Conservation (phyloP, 106 monocot species). For the Iris macrosiphon region DNA sequence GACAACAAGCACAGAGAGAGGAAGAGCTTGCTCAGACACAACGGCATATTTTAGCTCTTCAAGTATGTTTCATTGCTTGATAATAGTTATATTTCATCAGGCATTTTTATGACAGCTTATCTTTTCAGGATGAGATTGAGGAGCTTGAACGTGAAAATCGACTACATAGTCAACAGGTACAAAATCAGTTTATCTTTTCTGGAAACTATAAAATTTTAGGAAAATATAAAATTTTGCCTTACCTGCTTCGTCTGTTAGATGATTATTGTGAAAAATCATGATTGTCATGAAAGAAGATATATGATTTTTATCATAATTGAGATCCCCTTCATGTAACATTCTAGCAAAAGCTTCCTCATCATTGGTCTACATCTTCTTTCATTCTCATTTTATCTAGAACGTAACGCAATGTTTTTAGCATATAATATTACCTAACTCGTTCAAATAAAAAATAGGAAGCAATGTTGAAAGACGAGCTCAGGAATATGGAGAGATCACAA, state of each 20-base stretch:
- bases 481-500: constrained; percentile 88
- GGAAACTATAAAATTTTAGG: background rate
- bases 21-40: constrained; percentile 97
- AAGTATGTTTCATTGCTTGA: constrained; percentile 33
- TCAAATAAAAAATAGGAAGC: constrained; percentile 55
- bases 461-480: constrained; percentile 81
- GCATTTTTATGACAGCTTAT: background rate
- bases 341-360: too few relatives aligned
- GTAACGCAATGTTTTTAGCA: too few relatives aligned
- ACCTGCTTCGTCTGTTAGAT: too few relatives aligned
- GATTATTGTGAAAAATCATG: too few relatives aligned
- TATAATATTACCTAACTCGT: too few relatives aligned
- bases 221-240: too few relatives aligned
- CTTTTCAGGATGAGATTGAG: constrained; percentile 85
- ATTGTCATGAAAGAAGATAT: too few relatives aligned
- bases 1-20: constrained; percentile 98
- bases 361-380: too few relatives aligned
- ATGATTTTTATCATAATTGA: too few relatives aligned
- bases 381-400: too few relatives aligned
- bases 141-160: constrained; percentile 97
- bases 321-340: too few relatives aligned
- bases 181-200: background rate
- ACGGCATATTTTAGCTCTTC: constrained; percentile 90
- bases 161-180: constrained; percentile 82
- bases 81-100: background rate